A percentile compares a stretch with the other conserved stretches of the same genome.
These are phyloP conservation scores for Mediolabrus comicus DNA, from an alignment of 108 stramenopile species.

Conservation along the genomic window DNA sequence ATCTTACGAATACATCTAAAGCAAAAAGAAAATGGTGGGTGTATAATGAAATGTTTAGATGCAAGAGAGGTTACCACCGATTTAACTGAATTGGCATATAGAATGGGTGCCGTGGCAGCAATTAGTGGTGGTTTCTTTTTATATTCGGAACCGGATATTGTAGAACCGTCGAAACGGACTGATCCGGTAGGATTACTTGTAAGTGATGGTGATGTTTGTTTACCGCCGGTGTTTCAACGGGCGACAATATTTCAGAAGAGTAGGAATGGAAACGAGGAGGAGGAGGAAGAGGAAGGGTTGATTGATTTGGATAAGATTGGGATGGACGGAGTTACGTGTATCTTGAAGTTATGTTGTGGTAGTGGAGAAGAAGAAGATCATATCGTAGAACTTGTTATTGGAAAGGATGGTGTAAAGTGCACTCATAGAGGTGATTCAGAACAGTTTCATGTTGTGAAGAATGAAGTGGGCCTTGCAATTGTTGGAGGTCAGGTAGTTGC, in stretches of 20 bases:
- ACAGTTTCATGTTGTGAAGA: neutral
- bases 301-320: conserved; percentile 18
- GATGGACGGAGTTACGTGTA: conserved; percentile 17
- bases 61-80: conserved; percentile 20
- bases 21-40: neutral
- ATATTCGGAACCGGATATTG: conserved; percentile 41
- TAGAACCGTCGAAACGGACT: conserved; percentile 25
- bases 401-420: conserved; percentile 5
- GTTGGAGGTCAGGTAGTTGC: conserved; percentile 25
- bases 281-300: neutral
- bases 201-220: conserved; percentile 21
- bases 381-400: neutral
- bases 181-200: conserved; percentile 49
- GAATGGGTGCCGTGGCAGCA: conserved; percentile 30
- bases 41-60: conserved; percentile 31
- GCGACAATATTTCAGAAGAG: conserved; percentile 20
- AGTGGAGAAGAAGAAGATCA: neutral
- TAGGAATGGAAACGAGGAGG: neutral
- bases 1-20: conserved; percentile 23
- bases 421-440: conserved; percentile 12
- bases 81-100: conserved; percentile 4
- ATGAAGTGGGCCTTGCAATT: conserved; percentile 23
- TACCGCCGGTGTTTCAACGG: conserved; percentile 33
- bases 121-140: conserved; percentile 52
- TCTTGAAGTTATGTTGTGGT: neutral